These are phyloP conservation scores for Salix arbutifolia DNA, from an alignment of 345 rosid genomes.

Conservation along the genomic window DNA sequence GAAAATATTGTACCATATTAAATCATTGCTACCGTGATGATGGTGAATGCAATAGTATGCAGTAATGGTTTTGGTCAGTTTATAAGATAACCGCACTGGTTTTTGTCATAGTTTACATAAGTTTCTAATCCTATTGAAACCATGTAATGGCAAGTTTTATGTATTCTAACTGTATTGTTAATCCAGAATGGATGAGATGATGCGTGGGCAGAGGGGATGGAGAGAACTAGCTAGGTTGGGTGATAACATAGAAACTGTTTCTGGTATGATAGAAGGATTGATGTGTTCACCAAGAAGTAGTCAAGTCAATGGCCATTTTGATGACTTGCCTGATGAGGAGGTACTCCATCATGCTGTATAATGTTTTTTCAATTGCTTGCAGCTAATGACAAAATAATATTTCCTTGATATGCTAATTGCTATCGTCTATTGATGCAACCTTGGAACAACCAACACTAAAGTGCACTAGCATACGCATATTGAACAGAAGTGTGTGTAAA, in stretches of 20 bases:
- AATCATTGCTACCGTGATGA: not conserved
- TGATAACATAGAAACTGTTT: constrained; percentile 70
- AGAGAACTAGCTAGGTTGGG: constrained; percentile 78
- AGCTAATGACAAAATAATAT: not conserved
- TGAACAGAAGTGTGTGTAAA: not conserved
- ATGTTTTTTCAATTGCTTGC: not conserved
- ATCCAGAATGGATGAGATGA: constrained; percentile 96
- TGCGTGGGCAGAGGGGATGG: constrained; percentile 97
- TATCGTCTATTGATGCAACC: not conserved
- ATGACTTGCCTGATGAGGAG: constrained; percentile 59
- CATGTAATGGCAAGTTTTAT: not conserved
- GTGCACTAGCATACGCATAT: not conserved
- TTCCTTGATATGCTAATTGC: not conserved
- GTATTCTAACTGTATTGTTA: not conserved
- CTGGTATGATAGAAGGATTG: constrained; percentile 81
- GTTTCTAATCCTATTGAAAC: not conserved
- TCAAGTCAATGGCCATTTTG: constrained; percentile 36
- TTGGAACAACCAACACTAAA: not conserved
- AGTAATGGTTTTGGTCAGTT: not conserved
- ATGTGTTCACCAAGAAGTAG: constrained; percentile 76
- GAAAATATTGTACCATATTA: not conserved
- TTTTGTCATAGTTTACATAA: not conserved
- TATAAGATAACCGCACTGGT: not conserved
- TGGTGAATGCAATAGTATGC: not conserved
- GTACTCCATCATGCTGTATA: constrained; percentile 23